Evolutionary conservation across 164 flowering plant genomes (phyloP), one percentile per base, ranked within the genome.

Genomic region (Magnolia kwangsiensis): DNA sequence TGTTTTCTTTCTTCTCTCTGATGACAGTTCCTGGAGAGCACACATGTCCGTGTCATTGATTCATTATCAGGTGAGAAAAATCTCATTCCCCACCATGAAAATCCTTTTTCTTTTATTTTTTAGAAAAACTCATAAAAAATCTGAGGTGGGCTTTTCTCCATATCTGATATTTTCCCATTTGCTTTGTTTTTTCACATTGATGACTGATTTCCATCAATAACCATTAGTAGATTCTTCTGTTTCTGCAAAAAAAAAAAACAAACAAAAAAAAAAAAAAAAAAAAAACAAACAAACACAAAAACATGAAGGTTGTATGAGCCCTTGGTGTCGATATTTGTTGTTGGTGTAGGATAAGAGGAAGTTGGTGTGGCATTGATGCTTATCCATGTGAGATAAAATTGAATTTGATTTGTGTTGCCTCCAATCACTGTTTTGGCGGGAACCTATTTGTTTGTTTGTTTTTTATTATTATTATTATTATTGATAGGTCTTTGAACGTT

Each of bases 91-190:
- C 29, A 37, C 74, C 49, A 27, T 10, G 2, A 67, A 67, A 78
- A 31, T 37, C 45, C 45, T 37, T 37, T 5, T 37, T 58, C 27
- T 63, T 4, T 7, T 50, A 0, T 27, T 51, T 68, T 61, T 66
- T 9, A 2, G 7, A 69, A 23, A 73, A 58, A 16, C 9, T 50
- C 66, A 19, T 55, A 11, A 61, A 64, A 77, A 74, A 77, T 74
- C 18, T 78, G 70, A 67, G 78, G 77, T 73, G 76, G 77, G 76
- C 31, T 23, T 63, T 69, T 69, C 59, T 72, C 74, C 66, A 59
- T 71, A 75, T 68, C 72, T 45, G 72, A 74, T 75, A 45, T 75
- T 67, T 61, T 59, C 51, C 14, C 20, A 20, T 72, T 59, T 51
- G 29, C 7, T 69, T 78, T 67, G 64, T 50, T 61, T 11, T 24